Conservation (phyloP, 352 stramenopile species). For the Phytopythium kandeliae region DNA sequence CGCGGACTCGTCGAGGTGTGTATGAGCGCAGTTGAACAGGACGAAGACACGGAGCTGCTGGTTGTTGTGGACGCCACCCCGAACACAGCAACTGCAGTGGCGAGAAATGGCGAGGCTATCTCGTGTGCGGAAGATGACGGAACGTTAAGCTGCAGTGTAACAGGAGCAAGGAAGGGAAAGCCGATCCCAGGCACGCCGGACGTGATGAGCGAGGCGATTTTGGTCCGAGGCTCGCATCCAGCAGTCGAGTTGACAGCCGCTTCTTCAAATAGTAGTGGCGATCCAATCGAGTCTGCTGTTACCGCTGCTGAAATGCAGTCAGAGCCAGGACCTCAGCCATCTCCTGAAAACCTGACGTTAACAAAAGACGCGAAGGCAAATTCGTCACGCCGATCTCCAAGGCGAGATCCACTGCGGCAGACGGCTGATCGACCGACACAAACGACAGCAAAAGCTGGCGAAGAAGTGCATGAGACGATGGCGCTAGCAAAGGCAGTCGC, state of each 20-base stretch:
- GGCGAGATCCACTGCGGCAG: no score
- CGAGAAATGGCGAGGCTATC: no score
- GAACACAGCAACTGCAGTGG: not conserved
- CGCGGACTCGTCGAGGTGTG: constrained; percentile 2
- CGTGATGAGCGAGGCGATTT: no score
- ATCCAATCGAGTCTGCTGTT: not conserved
- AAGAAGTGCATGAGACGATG: not conserved
- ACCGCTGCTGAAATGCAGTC: not conserved
- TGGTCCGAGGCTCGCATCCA: not conserved
- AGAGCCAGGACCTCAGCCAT: not conserved
- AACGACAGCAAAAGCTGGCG: no score
- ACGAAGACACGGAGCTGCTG: not conserved
- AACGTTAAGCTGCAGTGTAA: not conserved
- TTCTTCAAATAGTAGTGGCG: no score
- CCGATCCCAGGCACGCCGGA: not conserved
- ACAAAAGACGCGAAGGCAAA: not conserved
- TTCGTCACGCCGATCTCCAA: not conserved
- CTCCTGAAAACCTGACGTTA: not conserved
- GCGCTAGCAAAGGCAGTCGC: not conserved
- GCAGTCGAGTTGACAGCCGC: not conserved
- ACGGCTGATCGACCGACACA: no score
- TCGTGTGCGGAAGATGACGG: not conserved
- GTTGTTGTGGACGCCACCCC: not conserved
- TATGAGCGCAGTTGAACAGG: not conserved
- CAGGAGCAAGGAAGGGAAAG: not conserved